Evolutionary conservation across 371 early-diverging fungal species (phyloP).

Genomic region (Mortierella sp.): DNA sequence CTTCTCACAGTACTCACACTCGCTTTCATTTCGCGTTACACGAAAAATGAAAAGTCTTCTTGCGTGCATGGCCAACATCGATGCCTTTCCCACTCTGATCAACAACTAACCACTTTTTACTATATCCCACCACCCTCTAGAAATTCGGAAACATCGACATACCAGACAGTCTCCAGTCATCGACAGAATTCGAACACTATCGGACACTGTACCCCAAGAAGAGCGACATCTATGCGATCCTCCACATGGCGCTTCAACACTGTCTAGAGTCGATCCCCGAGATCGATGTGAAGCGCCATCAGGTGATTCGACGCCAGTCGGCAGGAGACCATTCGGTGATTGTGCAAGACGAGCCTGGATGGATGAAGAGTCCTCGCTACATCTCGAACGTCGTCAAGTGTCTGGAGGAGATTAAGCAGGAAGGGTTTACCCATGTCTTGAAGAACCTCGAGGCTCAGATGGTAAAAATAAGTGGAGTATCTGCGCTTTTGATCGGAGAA

Average conservation of each 20-base stretch:
- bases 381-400: constrained; percentile 27
- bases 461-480: constrained; percentile 16
- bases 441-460: constrained; percentile 51
- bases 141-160: constrained; percentile 41
- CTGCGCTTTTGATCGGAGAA: not conserved
- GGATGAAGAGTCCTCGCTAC: constrained; percentile 34
- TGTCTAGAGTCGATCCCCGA: constrained; percentile 47
- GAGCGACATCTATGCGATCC: constrained; percentile 24
- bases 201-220: constrained; percentile 30
- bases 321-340: constrained; percentile 29
- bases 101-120: not conserved
- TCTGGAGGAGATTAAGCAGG: constrained; percentile 44
- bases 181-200: constrained; percentile 27
- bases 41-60: too few relatives aligned
- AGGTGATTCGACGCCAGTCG: constrained; percentile 39
- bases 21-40: too few relatives aligned
- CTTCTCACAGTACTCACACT: too few relatives aligned
- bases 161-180: constrained; percentile 8
- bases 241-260: constrained; percentile 38
- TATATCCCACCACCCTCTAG: not conserved
- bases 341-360: constrained; percentile 38
- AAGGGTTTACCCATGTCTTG: constrained; percentile 34
- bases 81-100: not conserved
- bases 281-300: constrained; percentile 38
- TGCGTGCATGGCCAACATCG: not conserved